phyloP scores from a whole-genome alignment of 2,329 filamentous ascomycete genomes.

The Colletotrichum liriopes region DNA sequence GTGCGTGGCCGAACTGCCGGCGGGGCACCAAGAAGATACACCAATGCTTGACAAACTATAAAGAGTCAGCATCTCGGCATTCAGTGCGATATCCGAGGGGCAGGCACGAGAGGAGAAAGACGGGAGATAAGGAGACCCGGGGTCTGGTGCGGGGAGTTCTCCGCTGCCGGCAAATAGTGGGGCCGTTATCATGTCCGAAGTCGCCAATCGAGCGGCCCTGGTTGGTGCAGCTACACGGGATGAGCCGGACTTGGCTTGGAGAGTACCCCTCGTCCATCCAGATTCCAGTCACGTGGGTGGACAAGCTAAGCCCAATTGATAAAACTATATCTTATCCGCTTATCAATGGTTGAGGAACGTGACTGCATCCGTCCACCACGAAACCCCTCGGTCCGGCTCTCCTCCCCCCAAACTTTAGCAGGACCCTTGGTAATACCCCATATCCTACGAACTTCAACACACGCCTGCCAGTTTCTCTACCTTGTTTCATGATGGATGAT shows the following conservation, averaged over 20 bases:
- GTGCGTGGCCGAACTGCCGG: background rate
- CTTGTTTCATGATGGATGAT: conserved; percentile 5
- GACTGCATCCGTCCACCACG: conserved; percentile 10
- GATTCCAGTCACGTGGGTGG: conserved; percentile 21
- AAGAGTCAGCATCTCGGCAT: background rate
- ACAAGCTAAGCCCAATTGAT: conserved; percentile 23
- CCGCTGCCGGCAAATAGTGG: conserved; percentile 19
- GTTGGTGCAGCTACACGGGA: conserved; percentile 4
- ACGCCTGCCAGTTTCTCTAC: background rate
- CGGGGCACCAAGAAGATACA: background rate
- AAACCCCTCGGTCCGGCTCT: conserved; percentile 4
- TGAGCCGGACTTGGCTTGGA: conserved; percentile 4
- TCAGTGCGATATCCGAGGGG: conserved; percentile 3
- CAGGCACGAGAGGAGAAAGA: background rate
- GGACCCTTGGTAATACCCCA: conserved; percentile 13
- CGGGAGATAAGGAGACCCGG: background rate
- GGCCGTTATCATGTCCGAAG: conserved; percentile 18
- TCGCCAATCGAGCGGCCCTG: conserved; percentile 1
- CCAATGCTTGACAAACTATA: background rate
- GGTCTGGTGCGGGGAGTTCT: conserved; percentile 21
- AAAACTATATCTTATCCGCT: conserved; percentile 15
- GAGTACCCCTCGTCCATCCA: conserved; percentile 17
- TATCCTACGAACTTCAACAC: conserved; percentile 21
- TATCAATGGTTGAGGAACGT: conserved; percentile 10
- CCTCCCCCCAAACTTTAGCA: conserved; percentile 16